phyloP scores from a whole-genome alignment of 208 protist genomes.

The Entamoeba nuttalli region DNA sequence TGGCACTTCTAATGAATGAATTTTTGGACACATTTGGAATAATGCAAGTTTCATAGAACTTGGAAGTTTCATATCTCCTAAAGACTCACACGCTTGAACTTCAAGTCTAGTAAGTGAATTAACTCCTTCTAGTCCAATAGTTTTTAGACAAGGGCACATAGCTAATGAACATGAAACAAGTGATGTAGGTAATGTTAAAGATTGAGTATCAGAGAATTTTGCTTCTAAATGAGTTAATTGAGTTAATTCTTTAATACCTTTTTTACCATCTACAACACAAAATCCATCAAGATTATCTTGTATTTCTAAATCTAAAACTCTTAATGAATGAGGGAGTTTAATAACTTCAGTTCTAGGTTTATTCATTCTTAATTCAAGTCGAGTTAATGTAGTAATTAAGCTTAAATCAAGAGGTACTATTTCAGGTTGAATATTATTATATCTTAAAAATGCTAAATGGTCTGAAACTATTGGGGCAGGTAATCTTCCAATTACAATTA shows the following conservation, averaged over 20 bases:
- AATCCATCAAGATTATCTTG: background rate
- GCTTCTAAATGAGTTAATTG: background rate
- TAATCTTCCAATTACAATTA: background rate
- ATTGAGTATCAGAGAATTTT: background rate
- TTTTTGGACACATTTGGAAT: background rate
- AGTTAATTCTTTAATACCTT: background rate
- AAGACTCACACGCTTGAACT: background rate
- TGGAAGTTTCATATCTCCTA: background rate
- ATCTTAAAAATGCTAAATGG: background rate
- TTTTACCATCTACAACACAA: background rate
- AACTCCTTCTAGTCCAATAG: background rate
- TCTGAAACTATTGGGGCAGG: background rate
- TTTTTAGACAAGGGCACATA: background rate
- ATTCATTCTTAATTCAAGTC: background rate
- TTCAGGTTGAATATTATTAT: background rate
- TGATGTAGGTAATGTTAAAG: background rate
- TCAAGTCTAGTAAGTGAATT: background rate
- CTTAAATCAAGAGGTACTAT: background rate
- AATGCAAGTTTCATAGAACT: background rate
- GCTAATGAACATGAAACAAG: background rate
- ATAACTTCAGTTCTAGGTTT: background rate
- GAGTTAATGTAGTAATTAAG: background rate
- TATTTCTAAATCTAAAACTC: background rate
- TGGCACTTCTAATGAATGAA: background rate
- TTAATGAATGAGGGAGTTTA: background rate